phyloP scores from a whole-genome alignment of 2,329 filamentous ascomycete species.

The Talaromyces verruculosus region DNA sequence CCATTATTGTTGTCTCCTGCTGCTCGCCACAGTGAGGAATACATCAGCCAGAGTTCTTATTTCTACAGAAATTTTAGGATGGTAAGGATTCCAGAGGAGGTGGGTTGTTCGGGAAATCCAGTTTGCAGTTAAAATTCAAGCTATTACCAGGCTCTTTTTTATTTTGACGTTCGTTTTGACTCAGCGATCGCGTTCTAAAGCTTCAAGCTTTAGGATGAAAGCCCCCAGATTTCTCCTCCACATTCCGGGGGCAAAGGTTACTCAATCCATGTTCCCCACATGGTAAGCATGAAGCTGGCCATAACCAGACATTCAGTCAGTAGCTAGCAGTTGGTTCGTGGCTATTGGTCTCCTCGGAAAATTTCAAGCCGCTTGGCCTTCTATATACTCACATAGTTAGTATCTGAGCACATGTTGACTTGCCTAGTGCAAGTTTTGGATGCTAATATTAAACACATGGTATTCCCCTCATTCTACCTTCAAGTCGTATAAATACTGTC shows the following conservation, averaged over 20 bases:
- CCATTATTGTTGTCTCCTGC: not conserved
- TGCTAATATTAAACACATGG: not conserved
- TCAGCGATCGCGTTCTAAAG: not conserved
- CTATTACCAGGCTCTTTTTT: not conserved
- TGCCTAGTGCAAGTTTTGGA: not conserved
- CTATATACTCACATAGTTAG: not conserved
- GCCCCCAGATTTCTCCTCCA: not conserved
- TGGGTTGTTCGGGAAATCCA: not conserved
- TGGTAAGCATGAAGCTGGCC: not conserved
- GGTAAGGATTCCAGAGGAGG: not conserved
- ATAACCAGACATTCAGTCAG: not conserved
- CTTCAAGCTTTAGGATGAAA: not conserved
- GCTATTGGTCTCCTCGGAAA: not conserved
- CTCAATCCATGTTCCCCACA: conserved; percentile 2
- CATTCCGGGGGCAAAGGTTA: conserved; percentile 9
- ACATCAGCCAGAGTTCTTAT: not conserved
- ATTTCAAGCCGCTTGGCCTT: not conserved
- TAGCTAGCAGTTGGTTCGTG: not conserved
- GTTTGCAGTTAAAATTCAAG: too few species aligned
- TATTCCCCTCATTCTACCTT: not conserved
- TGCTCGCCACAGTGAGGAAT: not conserved
- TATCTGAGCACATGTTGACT: not conserved
- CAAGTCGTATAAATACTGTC: not conserved
- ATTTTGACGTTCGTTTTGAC: not conserved
- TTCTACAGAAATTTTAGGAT: not conserved